Base-by-base conservation (phyloP, 192 early-diverging fungal genomes). In the Linnemannia exigua region DNA sequence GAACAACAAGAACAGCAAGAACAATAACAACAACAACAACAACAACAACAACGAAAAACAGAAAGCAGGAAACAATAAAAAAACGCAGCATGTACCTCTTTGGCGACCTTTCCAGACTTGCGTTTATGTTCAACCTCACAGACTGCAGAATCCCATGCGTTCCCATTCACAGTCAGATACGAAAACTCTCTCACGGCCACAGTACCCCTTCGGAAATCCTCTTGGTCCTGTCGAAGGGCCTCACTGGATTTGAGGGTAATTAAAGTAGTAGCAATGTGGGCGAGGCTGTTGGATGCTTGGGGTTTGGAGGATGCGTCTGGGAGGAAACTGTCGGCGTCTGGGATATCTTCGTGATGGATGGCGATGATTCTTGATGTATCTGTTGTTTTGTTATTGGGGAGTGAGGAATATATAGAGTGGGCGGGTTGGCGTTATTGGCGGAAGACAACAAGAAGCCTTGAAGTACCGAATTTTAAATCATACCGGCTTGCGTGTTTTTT, bases 41-140 rank as follows among this genome's bases (percentile, higher is more conserved):
- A n/a, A n/a, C n/a, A n/a, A n/a, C n/a, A n/a, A n/a, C n/a, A n/a
- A n/a, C n/a, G n/a, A n/a, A n/a, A n/a, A n/a, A n/a, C n/a, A n/a
- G n/a, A n/a, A n/a, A n/a, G n/a, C n/a, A n/a, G n/a, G n/a, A 46
- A 46, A 50, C 36, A 63, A 67, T 33, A 68, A 50, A 54, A 73
- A 52, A 52, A 31, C 19, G 4, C 44, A 1, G 48, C 20, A 19
- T n/a, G 33, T 70, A 89, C 88, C 88, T 89, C 88, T 73, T 80
- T 47, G 17, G 82, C 66, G 0, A 89, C 77, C 78, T 84, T 89
- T 37, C 88, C 88, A 4, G 88, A 89, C 71, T 84, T 87, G 72
- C 86, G 66, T 71, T 87, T 89, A 41, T 87, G 81, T 67, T 87
- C 81, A n/a, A 89, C 52, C 7, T 81, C 80, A 37, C 88, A 89